phyloP scores from a whole-genome alignment of 768 basidiomycete genomes.

The Auricularia sp. region DNA sequence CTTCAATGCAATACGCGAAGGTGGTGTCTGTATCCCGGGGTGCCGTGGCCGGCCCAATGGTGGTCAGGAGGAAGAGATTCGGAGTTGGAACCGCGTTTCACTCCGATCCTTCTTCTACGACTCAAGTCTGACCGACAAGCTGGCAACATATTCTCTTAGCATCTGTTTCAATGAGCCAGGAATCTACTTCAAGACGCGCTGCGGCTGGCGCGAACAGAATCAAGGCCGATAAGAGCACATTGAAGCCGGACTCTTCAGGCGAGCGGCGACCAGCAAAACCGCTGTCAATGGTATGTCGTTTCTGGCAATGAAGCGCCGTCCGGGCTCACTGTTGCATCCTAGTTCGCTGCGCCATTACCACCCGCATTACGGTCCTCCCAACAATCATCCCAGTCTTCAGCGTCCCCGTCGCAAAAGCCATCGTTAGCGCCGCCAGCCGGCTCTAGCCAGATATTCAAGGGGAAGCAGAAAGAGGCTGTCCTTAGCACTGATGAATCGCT shows the following conservation, averaged over 20 bases:
- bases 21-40: too few relatives aligned
- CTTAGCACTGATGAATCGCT: not conserved
- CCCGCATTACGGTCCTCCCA: not conserved
- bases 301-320: not conserved
- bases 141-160: too few relatives aligned
- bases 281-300: not conserved
- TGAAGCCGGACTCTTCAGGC: not conserved
- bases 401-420: too few relatives aligned
- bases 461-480: slow-evolving; percentile 7
- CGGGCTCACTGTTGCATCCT: not conserved
- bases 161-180: not conserved
- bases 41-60: too few relatives aligned
- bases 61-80: too few relatives aligned
- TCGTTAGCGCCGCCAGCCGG: not conserved
- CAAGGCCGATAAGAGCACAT: not conserved
- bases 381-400: not conserved
- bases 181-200: not conserved
- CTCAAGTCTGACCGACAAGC: too few relatives aligned
- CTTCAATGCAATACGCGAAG: too few relatives aligned
- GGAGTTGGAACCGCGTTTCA: too few relatives aligned
- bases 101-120: too few relatives aligned
- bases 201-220: not conserved
- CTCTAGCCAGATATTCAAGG: not conserved
- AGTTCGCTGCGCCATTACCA: not conserved
- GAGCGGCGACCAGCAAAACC: not conserved